Percentiles rank a stretch among this genome's conserved stretches.
Conservation (phyloP, 2,329 filamentous ascomycete species). For the Orbilia blumenaviensis region DNA sequence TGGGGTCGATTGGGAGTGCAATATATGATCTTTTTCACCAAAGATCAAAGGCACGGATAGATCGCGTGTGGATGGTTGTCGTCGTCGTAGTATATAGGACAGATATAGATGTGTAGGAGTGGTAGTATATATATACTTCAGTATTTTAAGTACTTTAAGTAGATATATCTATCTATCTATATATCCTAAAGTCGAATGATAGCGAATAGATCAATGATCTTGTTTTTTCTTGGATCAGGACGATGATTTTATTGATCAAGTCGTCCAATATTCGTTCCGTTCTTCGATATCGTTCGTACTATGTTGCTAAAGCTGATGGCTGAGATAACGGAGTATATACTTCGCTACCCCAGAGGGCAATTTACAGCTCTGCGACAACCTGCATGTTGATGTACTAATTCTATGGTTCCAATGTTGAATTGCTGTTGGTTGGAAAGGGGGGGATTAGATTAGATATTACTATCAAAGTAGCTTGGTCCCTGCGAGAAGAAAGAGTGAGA, state of each 20-base stretch:
- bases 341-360: conserved; percentile 53
- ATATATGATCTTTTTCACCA: conserved; percentile 31
- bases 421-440: conserved; percentile 12
- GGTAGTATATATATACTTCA: neutral
- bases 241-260: conserved; percentile 52
- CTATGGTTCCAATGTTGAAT: conserved; percentile 54
- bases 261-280: conserved; percentile 52
- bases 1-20: conserved; percentile 32
- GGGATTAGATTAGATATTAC: conserved; percentile 17
- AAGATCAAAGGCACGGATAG: conserved; percentile 32
- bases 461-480: conserved; percentile 46
- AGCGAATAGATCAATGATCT: too few species aligned
- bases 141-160: too few species aligned
- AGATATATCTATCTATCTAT: too few species aligned
- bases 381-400: conserved; percentile 48
- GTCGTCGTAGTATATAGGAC: conserved; percentile 11
- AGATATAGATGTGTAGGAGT: too few species aligned
- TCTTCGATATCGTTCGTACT: conserved; percentile 54
- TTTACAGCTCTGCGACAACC: conserved; percentile 55
- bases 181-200: conserved; percentile 27
- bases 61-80: conserved; percentile 32
- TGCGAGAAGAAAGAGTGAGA: conserved; percentile 50
- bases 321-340: conserved; percentile 52
- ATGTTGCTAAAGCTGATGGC: conserved; percentile 55
- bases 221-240: conserved; percentile 16